Base-by-base conservation (phyloP, 2,329 filamentous ascomycete species). In the Paracamarosporium sp. region DNA sequence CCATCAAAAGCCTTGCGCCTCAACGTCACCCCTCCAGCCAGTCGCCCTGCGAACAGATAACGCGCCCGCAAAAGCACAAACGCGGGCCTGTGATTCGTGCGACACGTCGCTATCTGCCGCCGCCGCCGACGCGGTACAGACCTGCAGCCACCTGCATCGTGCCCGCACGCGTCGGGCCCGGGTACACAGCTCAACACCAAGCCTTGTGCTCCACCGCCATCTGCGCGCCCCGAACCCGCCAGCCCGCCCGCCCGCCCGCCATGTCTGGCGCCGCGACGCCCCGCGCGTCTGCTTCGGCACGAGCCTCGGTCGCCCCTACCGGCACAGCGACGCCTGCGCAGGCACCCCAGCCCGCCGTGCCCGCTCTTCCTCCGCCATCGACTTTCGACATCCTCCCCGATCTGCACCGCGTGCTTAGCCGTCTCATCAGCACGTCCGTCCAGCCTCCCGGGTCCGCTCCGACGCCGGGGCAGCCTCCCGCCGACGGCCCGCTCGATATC, bases 331-430 rank as follows among this genome's bases (percentile, higher is more conserved):
- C 72, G 5, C 69, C 70, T 20, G 67, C 70, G 5, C 67, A 28
- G 53, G 68, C 35, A 57, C 62, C 44, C 43, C 66, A 48, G 55
- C 84, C 70, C 76, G 76, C 81, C 61, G 79, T 86, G 57, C 84
- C 89, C 30, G 79, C 85, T 2, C 87, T 89, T 55, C 90, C 95
- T 61, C 86, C 91, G 48, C 90, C 93, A 27, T 89, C 93, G 76
- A 87, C 88, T 48, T 92, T 97, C 79, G 93, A 97, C 80, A 87
- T 92, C 66, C 85, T 96, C 53, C 92, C 93, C 25, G 88, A 93
- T 70, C 86, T 97, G 53, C 89, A 92, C 70, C 84, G 88, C 57
- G 86, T 96, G 65, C 87, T 97, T 60, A 83, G 87, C 64, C 90
- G 91, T 50, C 85, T 97, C 17, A 86, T 90, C 65, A 82, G 79